Evolutionary conservation across 768 basidiomycete genomes (phyloP).

Genomic region (Kwoniella heveanensis): DNA sequence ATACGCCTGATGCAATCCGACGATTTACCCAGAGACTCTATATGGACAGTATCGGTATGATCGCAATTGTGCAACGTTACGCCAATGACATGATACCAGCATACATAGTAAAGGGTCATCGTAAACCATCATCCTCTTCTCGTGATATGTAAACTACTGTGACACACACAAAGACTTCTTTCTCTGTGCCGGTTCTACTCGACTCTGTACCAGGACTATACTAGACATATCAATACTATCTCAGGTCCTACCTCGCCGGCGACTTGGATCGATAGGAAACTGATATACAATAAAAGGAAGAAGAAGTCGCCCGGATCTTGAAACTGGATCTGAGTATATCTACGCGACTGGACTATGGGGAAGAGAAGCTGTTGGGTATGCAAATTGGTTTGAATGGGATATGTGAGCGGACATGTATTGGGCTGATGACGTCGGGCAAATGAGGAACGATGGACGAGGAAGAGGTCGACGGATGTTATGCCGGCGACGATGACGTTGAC

Average conservation of each 20-base stretch:
- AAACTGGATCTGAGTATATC: neutral
- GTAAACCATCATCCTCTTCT: conserved; percentile 7
- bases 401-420: neutral
- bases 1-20: too few relatives aligned
- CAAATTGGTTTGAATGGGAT: neutral
- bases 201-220: neutral
- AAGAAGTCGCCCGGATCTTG: neutral
- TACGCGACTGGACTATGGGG: too few relatives aligned
- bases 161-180: too few relatives aligned
- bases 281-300: neutral
- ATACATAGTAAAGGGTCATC: conserved; percentile 5
- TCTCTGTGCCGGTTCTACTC: too few relatives aligned
- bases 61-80: too few relatives aligned
- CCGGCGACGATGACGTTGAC: neutral
- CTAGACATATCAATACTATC: neutral
- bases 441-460: neutral
- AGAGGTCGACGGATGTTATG: neutral
- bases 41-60: too few relatives aligned
- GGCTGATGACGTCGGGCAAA: too few relatives aligned
- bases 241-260: too few relatives aligned
- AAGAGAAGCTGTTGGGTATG: neutral
- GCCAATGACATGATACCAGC: conserved; percentile 6
- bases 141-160: neutral
- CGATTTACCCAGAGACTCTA: too few relatives aligned
- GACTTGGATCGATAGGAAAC: neutral